A percentile compares a stretch with the other conserved stretches of the same genome.
These are phyloP conservation scores for Tetrahymena borealis DNA, from an alignment of 73 alveolate genomes.

Conservation along the genomic window DNA sequence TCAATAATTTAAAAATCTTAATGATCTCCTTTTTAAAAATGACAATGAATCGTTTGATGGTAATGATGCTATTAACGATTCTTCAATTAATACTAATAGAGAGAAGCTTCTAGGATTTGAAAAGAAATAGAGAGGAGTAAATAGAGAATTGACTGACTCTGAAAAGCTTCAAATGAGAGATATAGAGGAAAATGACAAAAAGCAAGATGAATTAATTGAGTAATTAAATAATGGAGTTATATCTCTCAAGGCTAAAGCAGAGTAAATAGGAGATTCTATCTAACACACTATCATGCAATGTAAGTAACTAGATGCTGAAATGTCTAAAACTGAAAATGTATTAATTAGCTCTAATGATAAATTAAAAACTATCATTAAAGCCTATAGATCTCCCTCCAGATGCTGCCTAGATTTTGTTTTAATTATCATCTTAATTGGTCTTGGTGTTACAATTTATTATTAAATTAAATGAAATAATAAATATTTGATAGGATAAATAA, in stretches of 20 bases:
- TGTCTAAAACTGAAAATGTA: background rate
- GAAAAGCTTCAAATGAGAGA: background rate
- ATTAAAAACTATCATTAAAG: background rate
- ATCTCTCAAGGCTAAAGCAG: background rate
- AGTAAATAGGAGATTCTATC: background rate
- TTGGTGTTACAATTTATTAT: background rate
- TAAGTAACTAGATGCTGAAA: background rate
- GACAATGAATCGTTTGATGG: background rate
- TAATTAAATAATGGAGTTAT: background rate
- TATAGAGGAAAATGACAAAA: background rate
- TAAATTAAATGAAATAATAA: background rate
- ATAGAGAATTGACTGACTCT: background rate
- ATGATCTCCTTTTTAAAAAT: background rate
- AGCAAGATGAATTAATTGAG: background rate
- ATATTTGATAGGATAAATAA: too few species aligned
- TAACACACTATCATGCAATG: background rate
- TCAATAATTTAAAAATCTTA: background rate
- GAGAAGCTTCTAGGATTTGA: too few species aligned
- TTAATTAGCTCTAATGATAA: background rate
- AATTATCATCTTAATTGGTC: background rate
- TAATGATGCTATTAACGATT: background rate
- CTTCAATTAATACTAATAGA: background rate
- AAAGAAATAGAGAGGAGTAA: background rate
- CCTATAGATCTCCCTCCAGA: background rate
- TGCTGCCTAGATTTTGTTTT: background rate